Conservation (phyloP, 331 rosid genomes). For the Cydonia oblonga region DNA sequence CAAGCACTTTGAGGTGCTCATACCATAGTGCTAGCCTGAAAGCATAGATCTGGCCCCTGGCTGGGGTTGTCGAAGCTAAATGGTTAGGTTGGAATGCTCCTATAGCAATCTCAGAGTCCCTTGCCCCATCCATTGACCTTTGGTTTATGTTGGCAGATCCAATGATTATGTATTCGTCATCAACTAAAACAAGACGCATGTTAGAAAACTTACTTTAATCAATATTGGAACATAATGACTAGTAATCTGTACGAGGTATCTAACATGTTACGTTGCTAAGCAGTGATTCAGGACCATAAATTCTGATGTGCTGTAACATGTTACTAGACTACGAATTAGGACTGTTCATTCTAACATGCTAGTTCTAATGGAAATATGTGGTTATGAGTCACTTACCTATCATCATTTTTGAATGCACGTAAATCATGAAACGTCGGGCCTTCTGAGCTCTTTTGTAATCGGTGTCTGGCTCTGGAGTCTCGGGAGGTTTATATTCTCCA, state of each 20-base stretch:
- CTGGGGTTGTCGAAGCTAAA: conserved; percentile 12
- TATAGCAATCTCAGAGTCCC: conserved; percentile 91
- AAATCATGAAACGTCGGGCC: conserved; percentile 76
- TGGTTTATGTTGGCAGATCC: conserved; percentile 93
- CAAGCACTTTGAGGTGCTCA: conserved; percentile 36
- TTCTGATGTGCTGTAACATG: no score
- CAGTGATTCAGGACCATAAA: no score
- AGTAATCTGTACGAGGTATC: background rate
- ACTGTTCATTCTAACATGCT: background rate
- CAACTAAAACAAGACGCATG: conserved; percentile 30
- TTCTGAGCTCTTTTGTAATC: conserved; percentile 52
- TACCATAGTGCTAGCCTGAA: conserved; percentile 55
- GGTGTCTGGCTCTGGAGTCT: conserved; percentile 43
- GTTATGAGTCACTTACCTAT: conserved; percentile 40
- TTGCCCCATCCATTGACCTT: conserved; percentile 80
- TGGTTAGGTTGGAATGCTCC: conserved; percentile 68
- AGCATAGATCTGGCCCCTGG: conserved; percentile 39
- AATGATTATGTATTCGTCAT: conserved; percentile 76
- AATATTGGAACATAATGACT: background rate
- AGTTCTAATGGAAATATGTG: background rate
- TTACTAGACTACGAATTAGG: background rate
- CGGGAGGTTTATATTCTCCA: conserved; percentile 42
- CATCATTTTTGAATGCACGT: conserved; percentile 94
- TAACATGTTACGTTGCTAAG: background rate
- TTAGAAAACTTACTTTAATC: background rate